phyloP scores from a whole-genome alignment of 495 filamentous ascomycete species.

The Rhypophila decipiens region DNA sequence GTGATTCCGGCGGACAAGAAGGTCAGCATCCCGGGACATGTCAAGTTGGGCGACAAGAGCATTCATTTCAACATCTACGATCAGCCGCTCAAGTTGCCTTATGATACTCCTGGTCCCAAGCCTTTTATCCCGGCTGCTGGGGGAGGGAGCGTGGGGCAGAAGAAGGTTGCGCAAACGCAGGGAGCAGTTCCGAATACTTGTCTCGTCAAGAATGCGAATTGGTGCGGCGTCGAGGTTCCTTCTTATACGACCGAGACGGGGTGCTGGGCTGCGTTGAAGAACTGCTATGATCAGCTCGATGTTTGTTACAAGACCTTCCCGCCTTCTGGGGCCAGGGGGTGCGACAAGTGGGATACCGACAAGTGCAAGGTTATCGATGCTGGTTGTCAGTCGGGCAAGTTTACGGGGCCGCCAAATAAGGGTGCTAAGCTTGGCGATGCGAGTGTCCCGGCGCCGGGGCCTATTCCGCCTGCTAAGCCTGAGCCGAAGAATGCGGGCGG shows the following conservation, averaged over 20 bases:
- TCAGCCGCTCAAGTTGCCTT: conserved; percentile 31
- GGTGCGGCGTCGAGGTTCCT: conserved; percentile 57
- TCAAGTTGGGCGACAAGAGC: conserved; percentile 42
- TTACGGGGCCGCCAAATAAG: conserved; percentile 53
- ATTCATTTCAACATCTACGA: conserved; percentile 60
- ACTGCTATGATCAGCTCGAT: conserved; percentile 53
- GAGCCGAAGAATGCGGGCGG: too few species aligned
- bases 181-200: conserved; percentile 46
- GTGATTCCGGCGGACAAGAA: conserved; percentile 32
- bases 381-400: conserved; percentile 41
- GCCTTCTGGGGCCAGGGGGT: conserved; percentile 51
- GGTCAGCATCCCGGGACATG: conserved; percentile 61
- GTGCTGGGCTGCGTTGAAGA: conserved; percentile 50
- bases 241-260: conserved; percentile 44
- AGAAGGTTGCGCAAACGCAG: conserved; percentile 23
- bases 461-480: too few species aligned
- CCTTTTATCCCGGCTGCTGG: conserved; percentile 32
- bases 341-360: conserved; percentile 47
- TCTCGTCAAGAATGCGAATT: conserved; percentile 62
- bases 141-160: conserved; percentile 1
- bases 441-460: neutral
- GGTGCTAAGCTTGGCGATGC: conserved; percentile 34
- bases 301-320: conserved; percentile 52
- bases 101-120: conserved; percentile 53
- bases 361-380: conserved; percentile 51